Base-by-base conservation (phyloP, 805 yeast species). In the Yamadazyma takamatsuzukensis region DNA sequence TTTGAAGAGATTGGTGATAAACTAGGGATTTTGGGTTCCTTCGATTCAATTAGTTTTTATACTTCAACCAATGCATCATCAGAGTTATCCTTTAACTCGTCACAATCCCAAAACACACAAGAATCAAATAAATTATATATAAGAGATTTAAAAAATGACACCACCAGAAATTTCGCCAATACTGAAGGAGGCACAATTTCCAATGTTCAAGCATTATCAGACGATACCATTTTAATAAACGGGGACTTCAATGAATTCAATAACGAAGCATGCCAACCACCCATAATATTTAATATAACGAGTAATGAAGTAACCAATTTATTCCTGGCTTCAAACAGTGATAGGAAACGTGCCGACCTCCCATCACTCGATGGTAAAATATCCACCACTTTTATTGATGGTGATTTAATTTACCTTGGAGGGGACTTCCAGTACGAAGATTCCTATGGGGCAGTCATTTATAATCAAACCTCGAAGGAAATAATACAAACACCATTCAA, bases 401-500 rank as follows among this genome's bases (percentile, higher is more conserved):
- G 59, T 21, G 57, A 71, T 15, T 35, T 74, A 15, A 70, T 86
- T 0, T 87, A 84, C 49, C 71, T 85, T 30, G 98, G 97, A 7
- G 98, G 98, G 14, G 69, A 74, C 38, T 75, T 90, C 44, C 53
- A 67, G 5, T 78, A 66, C 51, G 65, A 74, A 35, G 54, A 61
- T 28, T 65, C 78, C 6, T 48, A 66, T 43, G 82, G 87, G 31
- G 83, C 75, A 0, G 79, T 83, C 7, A 58, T 77, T 4, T 90
- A 85, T 69, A 70, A 85, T 55, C 48, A 61, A 11, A 43, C 70
- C 0, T 44, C 70, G 3, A 45, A 65, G 14, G 19, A 55, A 2
- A 56, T 84, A 24, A 31, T 49, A 2, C 51, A 70, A 6, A 62
- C 85, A 3, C 80, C 83, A 0, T 93, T 90, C 56, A 70, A 72